These are phyloP conservation scores for Malus domestica DNA, from an alignment of 306 rosid genomes.

Conservation along the genomic window DNA sequence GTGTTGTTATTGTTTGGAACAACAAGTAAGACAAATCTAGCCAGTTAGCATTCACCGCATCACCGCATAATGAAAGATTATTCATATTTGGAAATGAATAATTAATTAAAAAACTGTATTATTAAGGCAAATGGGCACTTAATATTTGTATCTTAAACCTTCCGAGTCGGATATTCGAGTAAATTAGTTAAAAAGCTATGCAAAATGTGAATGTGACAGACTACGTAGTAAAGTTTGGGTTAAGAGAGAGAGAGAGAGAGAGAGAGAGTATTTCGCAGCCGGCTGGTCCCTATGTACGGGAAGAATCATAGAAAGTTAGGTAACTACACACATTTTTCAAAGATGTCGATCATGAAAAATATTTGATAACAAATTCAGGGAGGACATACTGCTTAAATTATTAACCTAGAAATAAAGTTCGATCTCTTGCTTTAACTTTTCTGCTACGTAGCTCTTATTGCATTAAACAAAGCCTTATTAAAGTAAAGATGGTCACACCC, in stretches of 20 bases:
- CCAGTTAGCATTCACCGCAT: not conserved
- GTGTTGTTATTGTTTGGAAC: not conserved
- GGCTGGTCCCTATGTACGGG: slow-evolving; percentile 16
- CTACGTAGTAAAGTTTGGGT: not conserved
- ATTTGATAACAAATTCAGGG: not conserved
- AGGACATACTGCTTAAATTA: not conserved
- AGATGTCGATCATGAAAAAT: not conserved
- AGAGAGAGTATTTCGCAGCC: not conserved
- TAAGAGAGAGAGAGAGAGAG: not conserved
- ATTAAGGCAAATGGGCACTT: not conserved
- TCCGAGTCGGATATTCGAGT: not conserved
- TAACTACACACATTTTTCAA: not conserved
- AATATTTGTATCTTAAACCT: not conserved
- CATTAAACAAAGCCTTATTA: not conserved
- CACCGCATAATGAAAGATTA: not conserved
- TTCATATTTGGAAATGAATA: not conserved
- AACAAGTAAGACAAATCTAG: not conserved
- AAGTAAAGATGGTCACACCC: not conserved
- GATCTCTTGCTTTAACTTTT: not conserved
- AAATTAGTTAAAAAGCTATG: slow-evolving; percentile 13
- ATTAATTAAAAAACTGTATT: not conserved
- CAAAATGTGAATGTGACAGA: slow-evolving; percentile 5
- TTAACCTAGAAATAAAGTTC: not conserved
- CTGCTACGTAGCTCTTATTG: not conserved
- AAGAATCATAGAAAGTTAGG: slow-evolving; percentile 11